phyloP scores from a whole-genome alignment of 2,329 filamentous ascomycete genomes.

The Penicillium sp. region DNA sequence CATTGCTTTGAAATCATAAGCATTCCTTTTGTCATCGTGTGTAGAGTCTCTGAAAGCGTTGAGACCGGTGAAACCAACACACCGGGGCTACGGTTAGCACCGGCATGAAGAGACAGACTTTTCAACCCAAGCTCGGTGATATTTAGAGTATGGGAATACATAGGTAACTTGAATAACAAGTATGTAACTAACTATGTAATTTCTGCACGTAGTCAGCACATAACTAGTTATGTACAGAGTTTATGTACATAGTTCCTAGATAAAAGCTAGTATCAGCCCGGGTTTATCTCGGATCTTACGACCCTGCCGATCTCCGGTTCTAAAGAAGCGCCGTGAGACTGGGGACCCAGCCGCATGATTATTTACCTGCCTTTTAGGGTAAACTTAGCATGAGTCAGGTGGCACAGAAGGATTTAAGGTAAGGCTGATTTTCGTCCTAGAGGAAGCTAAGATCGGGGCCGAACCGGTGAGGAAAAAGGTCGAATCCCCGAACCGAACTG shows the following conservation, averaged over 20 bases:
- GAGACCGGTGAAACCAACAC: not conserved
- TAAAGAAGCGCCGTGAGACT: not conserved
- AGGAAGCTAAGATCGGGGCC: slow-evolving; percentile 8
- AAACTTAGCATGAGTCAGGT: not conserved
- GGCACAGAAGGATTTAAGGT: not conserved
- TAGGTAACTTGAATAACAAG: no score
- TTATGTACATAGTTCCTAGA: not conserved
- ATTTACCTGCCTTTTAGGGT: not conserved
- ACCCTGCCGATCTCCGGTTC: not conserved
- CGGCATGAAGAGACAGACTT: not conserved
- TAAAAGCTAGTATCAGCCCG: not conserved
- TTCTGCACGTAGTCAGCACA: not conserved
- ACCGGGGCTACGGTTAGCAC: not conserved
- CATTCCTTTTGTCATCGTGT: not conserved
- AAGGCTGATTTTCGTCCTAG: slow-evolving; percentile 3
- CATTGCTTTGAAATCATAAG: not conserved
- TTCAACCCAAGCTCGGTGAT: not conserved
- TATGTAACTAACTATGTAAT: no score
- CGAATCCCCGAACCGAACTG: not conserved
- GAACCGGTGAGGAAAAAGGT: slow-evolving; percentile 9
- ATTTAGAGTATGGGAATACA: not conserved
- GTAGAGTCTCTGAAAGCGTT: no score
- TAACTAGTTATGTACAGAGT: no score
- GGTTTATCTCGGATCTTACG: not conserved
- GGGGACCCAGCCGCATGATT: not conserved